Evolutionary conservation across 1,284 basidiomycete genomes (phyloP).

Genomic region (Apiotrichum gracile): DNA sequence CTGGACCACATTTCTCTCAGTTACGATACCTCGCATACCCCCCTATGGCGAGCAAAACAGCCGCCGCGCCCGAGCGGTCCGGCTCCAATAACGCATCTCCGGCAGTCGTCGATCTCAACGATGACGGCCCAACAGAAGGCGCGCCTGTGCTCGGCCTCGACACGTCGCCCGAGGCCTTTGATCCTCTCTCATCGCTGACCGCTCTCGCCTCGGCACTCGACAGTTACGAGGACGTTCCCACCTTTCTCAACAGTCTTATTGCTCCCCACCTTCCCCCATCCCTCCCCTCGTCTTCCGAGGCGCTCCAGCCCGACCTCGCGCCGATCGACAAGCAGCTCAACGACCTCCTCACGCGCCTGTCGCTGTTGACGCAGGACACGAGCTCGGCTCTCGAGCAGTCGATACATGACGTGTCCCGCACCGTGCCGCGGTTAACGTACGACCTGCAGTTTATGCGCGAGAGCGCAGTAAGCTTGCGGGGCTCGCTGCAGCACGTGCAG

Average conservation of each 20-base stretch:
- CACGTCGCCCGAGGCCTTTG: conserved; percentile 1
- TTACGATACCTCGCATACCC: background rate
- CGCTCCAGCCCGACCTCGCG: conserved; percentile 51
- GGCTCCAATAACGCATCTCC: background rate
- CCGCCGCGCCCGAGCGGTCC: background rate
- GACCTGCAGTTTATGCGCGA: conserved; percentile 94
- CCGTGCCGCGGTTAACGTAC: conserved; percentile 79
- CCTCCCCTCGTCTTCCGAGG: conserved; percentile 13
- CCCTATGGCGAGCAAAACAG: conserved; percentile 10
- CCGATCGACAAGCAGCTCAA: conserved; percentile 68
- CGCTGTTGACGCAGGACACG: conserved; percentile 79
- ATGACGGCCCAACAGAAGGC: background rate
- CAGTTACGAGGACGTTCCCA: conserved; percentile 33
- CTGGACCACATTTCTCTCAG: background rate
- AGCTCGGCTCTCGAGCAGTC: conserved; percentile 73
- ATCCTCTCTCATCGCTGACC: conserved; percentile 23
- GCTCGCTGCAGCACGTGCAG: conserved; percentile 56
- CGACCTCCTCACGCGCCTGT: conserved; percentile 65
- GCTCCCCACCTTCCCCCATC: conserved; percentile 22
- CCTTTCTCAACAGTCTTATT: conserved; percentile 43
- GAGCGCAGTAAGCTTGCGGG: conserved; percentile 68
- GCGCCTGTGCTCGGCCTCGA: background rate
- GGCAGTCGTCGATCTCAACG: conserved; percentile 6
- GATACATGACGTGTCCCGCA: conserved; percentile 82
- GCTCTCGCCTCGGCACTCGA: conserved; percentile 41